Conservation (phyloP, 2,329 filamentous ascomycete genomes). For the Clonostachys rhizophaga region DNA sequence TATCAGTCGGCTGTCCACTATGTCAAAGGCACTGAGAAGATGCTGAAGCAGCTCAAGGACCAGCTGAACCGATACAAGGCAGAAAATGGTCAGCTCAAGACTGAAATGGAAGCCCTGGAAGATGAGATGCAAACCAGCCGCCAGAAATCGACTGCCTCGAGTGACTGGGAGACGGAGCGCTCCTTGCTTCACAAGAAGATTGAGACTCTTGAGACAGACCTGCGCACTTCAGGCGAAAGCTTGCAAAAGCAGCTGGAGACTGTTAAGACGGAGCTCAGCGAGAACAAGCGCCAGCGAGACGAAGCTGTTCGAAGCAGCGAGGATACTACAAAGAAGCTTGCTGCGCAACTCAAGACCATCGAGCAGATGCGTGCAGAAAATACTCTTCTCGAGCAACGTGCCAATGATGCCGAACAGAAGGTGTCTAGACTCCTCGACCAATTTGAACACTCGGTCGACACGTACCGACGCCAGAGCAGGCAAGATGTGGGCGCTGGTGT, state of each 20-base stretch:
- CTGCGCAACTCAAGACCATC: constrained; percentile 60
- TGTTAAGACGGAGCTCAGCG: constrained; percentile 65
- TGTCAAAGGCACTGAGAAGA: constrained; percentile 97
- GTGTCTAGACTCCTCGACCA: constrained; percentile 91
- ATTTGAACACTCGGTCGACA: constrained; percentile 89
- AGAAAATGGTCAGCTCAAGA: constrained; percentile 77
- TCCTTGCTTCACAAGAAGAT: constrained; percentile 64
- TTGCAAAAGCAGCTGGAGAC: constrained; percentile 68
- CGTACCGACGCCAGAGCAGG: constrained; percentile 77
- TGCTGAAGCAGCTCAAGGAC: constrained; percentile 97
- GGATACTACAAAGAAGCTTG: constrained; percentile 51
- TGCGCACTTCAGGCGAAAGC: constrained; percentile 58
- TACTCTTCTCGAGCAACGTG: constrained; percentile 72
- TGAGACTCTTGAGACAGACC: constrained; percentile 61
- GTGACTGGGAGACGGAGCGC: constrained; percentile 74
- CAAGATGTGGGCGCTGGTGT: constrained; percentile 33
- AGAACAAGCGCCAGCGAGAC: constrained; percentile 65
- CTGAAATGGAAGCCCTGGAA: constrained; percentile 69
- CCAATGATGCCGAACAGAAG: constrained; percentile 85
- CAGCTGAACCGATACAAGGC: constrained; percentile 90
- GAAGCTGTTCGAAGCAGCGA: constrained; percentile 52
- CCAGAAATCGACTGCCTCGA: constrained; percentile 33
- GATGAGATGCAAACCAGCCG: constrained; percentile 37
- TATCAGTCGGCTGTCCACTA: constrained; percentile 98
- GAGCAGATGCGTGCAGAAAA: constrained; percentile 85